Base-by-base conservation (phyloP, 768 basidiomycete species). In the Paxillus involutus region DNA sequence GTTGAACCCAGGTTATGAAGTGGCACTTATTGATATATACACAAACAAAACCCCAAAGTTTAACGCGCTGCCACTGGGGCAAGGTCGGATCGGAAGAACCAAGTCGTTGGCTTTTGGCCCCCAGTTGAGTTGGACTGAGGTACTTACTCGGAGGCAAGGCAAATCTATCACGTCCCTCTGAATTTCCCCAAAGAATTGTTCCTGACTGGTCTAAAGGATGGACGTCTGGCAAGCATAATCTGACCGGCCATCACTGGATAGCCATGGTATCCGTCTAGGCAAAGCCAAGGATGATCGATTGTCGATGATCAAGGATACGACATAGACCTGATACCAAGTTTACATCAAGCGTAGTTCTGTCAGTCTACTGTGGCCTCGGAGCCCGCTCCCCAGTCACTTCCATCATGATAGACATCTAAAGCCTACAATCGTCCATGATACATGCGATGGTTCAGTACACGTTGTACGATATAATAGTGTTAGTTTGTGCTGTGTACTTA, bases 221-320 rank as follows among this genome's bases (percentile, higher is more conserved):
- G n/a, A n/a, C n/a, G n/a, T n/a, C n/a, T n/a, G n/a, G n/a, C n/a
- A n/a, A n/a, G n/a, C n/a, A n/a, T n/a, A n/a, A n/a, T n/a, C 6
- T 26, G 5, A 26, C 26, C 26, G 26, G 26, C 26, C 26, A 26
- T 26, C 6, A 6, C 6, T 64, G 65, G 60, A 62, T 66, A 16
- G 60, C 60, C 6, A 67, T 65, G 47, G 65, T 60, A 16, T 64
- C 62, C 39, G 48, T 65, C 10, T 48, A 73, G 48, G 50, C 63
- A 71, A 74, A 49, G 68, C 69, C 1, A 58, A 64, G 19, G 71
- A 75, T 37, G 58, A 55, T 13, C 6, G 4, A 26, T 26, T 26
- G 26, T 26, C 26, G 71, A 75, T 37, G 58, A 55, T 13, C 41
- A 64, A 0, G 77, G 75, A 3, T 52, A 59, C 3, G 65, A 66